phyloP scores from a whole-genome alignment of 2,329 filamentous ascomycete genomes.

The Hypoxylon sp. region DNA sequence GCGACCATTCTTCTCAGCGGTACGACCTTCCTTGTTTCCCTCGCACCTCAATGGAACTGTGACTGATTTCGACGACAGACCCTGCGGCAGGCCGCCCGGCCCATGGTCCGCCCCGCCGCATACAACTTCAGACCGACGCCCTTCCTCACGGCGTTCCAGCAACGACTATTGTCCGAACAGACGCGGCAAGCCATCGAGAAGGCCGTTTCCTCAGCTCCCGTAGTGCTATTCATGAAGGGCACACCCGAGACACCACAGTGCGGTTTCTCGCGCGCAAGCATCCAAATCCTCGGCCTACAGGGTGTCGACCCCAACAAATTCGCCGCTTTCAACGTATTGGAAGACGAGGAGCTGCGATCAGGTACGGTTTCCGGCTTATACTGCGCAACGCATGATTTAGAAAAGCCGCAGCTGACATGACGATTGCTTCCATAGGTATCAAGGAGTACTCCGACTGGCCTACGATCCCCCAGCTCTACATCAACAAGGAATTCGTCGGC shows the following conservation, averaged over 20 bases:
- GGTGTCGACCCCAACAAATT: slow-evolving; percentile 97
- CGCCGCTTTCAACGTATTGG: slow-evolving; percentile 96
- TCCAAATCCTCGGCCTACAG: slow-evolving; percentile 94
- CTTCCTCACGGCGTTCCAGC: slow-evolving; percentile 55
- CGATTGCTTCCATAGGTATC: slow-evolving; percentile 72
- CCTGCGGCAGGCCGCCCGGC: slow-evolving; percentile 60
- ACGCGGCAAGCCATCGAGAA: slow-evolving; percentile 89
- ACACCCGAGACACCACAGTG: slow-evolving; percentile 96
- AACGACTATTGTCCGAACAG: slow-evolving; percentile 82
- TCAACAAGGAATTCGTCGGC: slow-evolving; percentile 95
- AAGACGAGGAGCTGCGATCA: slow-evolving; percentile 86
- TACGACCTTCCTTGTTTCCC: slow-evolving; percentile 30
- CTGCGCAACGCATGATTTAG: background rate
- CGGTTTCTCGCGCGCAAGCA: slow-evolving; percentile 93
- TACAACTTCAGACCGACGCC: slow-evolving; percentile 44
- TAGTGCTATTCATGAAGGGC: slow-evolving; percentile 99
- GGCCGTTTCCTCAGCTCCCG: slow-evolving; percentile 86
- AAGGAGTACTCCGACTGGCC: slow-evolving; percentile 99
- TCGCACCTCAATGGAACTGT: background rate
- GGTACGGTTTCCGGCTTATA: slow-evolving; percentile 62
- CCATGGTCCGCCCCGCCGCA: slow-evolving; percentile 43
- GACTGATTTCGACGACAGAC: slow-evolving; percentile 51
- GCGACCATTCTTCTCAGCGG: slow-evolving; percentile 45
- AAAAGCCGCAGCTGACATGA: slow-evolving; percentile 10
- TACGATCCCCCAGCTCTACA: slow-evolving; percentile 96